Percentiles rank a stretch among this genome's conserved stretches.
Evolutionary conservation across 2,329 filamentous ascomycete genomes (phyloP).

Genomic region (Dissoconium aciculare): DNA sequence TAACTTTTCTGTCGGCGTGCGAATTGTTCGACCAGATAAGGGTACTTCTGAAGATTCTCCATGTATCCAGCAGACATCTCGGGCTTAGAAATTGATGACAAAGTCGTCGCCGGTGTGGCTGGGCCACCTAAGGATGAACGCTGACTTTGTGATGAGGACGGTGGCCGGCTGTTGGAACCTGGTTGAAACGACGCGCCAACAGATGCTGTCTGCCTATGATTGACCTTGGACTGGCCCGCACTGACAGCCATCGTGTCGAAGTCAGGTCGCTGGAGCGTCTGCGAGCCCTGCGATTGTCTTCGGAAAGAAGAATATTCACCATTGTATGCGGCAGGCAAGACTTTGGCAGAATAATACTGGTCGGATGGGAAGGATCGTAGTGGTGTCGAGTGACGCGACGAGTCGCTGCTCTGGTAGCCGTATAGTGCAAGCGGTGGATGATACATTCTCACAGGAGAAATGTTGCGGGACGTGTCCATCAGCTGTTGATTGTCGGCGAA

Average conservation of each 20-base stretch:
- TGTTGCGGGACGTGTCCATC: too few species aligned
- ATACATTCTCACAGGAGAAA: constrained; percentile 2
- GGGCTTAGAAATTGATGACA: constrained; percentile 12
- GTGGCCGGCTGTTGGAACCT: constrained; percentile 11
- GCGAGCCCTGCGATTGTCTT: constrained; percentile 19
- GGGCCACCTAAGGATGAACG: constrained; percentile 22
- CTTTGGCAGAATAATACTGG: constrained; percentile 25
- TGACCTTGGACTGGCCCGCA: too few species aligned
- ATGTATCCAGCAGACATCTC: constrained; percentile 25
- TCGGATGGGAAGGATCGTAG: constrained; percentile 23
- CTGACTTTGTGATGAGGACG: constrained; percentile 15
- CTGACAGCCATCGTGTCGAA: constrained; percentile 14
- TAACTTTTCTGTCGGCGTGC: constrained; percentile 32
- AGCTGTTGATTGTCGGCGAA: constrained; percentile 13
- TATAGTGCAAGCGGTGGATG: constrained; percentile 6
- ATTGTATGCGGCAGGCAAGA: constrained; percentile 22
- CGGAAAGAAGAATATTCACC: constrained; percentile 25
- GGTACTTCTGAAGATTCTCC: constrained; percentile 30
- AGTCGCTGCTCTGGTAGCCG: constrained; percentile 16
- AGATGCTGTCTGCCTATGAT: too few species aligned
- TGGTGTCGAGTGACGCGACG: constrained; percentile 12
- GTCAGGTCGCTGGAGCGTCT: constrained; percentile 16
- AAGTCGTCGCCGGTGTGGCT: constrained; percentile 22
- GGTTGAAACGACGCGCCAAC: too few species aligned
- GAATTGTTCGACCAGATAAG: constrained; percentile 32